These are phyloP conservation scores for Trichosporon inkin DNA, from an alignment of 1,284 basidiomycete species.

Conservation along the genomic window DNA sequence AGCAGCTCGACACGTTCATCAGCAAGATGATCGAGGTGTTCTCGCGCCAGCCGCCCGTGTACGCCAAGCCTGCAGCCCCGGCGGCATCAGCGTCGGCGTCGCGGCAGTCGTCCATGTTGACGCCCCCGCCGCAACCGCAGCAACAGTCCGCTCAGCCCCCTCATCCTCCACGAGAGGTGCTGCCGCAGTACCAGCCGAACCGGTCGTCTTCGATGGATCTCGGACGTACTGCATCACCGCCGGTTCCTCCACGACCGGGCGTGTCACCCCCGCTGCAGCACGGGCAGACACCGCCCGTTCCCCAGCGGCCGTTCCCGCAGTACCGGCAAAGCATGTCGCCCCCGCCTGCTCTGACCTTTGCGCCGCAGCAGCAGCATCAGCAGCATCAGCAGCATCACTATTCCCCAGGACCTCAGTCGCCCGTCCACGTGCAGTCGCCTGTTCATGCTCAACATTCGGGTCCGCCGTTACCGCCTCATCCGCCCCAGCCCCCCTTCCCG, in stretches of 20 bases:
- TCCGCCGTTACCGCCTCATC: constrained; percentile 15
- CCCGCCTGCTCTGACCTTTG: not conserved
- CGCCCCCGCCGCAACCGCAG: not conserved
- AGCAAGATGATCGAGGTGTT: constrained; percentile 59
- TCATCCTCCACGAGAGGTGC: not conserved
- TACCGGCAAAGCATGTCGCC: constrained; percentile 5
- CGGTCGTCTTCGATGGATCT: not conserved
- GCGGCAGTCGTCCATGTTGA: constrained; percentile 15
- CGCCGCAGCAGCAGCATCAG: constrained; percentile 3
- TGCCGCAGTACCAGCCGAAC: not conserved
- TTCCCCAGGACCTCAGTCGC: constrained; percentile 6
- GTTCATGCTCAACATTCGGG: constrained; percentile 12
- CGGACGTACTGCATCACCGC: not conserved
- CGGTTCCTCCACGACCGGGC: not conserved
- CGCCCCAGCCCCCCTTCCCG: constrained; percentile 15
- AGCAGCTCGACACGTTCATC: constrained; percentile 44
- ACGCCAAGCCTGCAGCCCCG: constrained; percentile 64
- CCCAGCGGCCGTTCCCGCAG: not conserved
- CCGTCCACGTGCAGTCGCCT: not conserved
- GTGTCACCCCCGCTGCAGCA: constrained; percentile 5
- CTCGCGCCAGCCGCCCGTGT: constrained; percentile 80
- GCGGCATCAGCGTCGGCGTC: constrained; percentile 10
- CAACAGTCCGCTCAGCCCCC: not conserved
- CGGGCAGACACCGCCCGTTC: not conserved
- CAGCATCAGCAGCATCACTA: not conserved